These are phyloP conservation scores for Fusarium sp. DNA, from an alignment of 2,329 filamentous ascomycete species.

Conservation along the genomic window DNA sequence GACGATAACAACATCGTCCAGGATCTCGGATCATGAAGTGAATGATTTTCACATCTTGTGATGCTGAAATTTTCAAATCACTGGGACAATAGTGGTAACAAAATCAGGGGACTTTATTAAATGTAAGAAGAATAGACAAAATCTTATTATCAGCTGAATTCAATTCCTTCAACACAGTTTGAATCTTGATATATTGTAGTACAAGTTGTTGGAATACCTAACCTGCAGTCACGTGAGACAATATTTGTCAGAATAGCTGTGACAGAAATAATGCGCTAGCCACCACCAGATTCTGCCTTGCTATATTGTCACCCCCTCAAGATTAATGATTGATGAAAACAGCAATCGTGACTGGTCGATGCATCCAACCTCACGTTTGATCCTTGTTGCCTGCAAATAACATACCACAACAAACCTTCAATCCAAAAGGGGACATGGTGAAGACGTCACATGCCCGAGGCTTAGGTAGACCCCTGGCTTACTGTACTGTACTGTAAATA, in stretches of 20 bases:
- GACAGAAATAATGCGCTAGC: background rate
- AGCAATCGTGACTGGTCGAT: background rate
- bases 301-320: fast-evolving
- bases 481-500: background rate
- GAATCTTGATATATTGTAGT: background rate
- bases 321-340: background rate
- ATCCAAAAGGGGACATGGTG: background rate
- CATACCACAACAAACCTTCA: background rate
- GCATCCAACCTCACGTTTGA: background rate
- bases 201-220: background rate
- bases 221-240: background rate
- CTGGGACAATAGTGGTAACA: background rate
- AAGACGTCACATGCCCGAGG: background rate
- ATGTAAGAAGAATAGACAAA: background rate
- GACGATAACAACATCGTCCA: fast-evolving
- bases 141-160: background rate
- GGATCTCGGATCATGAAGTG: too few relatives aligned
- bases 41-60: background rate
- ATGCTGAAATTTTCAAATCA: fast-evolving
- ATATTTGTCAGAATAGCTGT: too few relatives aligned
- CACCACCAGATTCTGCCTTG: fast-evolving
- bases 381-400: background rate
- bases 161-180: background rate
- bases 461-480: background rate
- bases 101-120: background rate